Evolutionary conservation across 805 yeast genomes (phyloP), one percentile per base, ranked within the genome.

Genomic region (Yamadazyma sp.): DNA sequence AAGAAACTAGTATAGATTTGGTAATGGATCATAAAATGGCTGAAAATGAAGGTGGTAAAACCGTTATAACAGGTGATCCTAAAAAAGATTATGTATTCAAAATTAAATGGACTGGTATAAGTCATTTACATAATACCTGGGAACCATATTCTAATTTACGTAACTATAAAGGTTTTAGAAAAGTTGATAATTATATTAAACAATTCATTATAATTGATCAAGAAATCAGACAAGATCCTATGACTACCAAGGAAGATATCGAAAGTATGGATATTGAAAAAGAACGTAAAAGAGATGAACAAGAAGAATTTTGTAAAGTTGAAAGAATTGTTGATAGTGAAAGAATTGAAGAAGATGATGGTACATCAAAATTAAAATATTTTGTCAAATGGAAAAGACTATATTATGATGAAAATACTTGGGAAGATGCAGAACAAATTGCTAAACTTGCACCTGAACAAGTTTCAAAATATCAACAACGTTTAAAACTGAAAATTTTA

Each of bases 41-140:
- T 20, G 56, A 50, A 33, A 36, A 33, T 7, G 62, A 55, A 29
- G 60, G 57, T 35, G 62, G 65, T 16, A 35, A 35, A 18, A 17
- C 8, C n/a, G 38, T 29, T 8, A 42, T 60, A 28, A 69, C 78
- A 11, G 58, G 65, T 31, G 73, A 70, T 30, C 81, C 86, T 27
- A 82, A 82, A 48, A 63, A 65, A 33, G 78, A 76, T 40, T 81
- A 69, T 50, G 72, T 76, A 32, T 63, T 77, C 53, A 58, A 70
- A 47, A 74, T 93, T 48, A 93, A 93, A 62, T 93, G 99, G 98
- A 70, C 75, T 13, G 86, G 76, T 35, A 70, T 78, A 43, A 85
- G 97, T 10, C 98, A 93, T 63, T 69, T 93, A 43, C 99, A 93
- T 62, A 93, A 91, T 58, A 82, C 96, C 0, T 93, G 97, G 97